A percentile compares a stretch with the other conserved stretches of the same genome.
Conservation (phyloP, 1,284 basidiomycete species). For the Stereum hirsutum region DNA sequence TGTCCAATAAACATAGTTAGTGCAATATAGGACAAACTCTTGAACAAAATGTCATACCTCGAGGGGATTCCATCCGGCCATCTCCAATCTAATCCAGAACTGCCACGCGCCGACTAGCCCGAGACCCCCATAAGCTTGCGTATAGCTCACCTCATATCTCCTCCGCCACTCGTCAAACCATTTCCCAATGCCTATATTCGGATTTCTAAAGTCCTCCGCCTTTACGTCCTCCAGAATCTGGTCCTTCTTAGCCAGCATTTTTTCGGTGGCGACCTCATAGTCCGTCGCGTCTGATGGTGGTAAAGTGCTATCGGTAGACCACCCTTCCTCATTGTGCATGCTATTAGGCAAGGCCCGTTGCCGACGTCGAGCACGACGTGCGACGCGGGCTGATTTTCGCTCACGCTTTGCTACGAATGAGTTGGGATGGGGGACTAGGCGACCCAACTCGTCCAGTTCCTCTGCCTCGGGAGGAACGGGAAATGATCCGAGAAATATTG, state of each 20-base stretch:
- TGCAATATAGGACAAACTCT: background rate
- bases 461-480: constrained; percentile 26
- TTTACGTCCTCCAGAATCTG: constrained; percentile 77
- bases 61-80: constrained; percentile 82
- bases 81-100: constrained; percentile 87
- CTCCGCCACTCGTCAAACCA: constrained; percentile 80
- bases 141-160: constrained; percentile 74
- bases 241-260: constrained; percentile 42
- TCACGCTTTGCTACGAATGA: constrained; percentile 37
- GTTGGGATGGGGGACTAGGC: constrained; percentile 36
- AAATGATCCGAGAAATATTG: constrained; percentile 59
- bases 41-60: constrained; percentile 39
- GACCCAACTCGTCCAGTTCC: constrained; percentile 60
- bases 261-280: constrained; percentile 55
- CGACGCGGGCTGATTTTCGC: constrained; percentile 43
- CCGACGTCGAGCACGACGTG: constrained; percentile 36
- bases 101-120: constrained; percentile 92
- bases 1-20: constrained; percentile 11
- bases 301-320: constrained; percentile 78
- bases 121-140: constrained; percentile 83
- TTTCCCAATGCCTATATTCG: constrained; percentile 57
- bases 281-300: constrained; percentile 58
- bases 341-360: constrained; percentile 14
- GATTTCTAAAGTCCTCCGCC: constrained; percentile 80
- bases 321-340: constrained; percentile 66